A percentile compares a stretch with the other conserved stretches of the same genome.
phyloP scores from a whole-genome alignment of 1,139 yeast genomes.

The Taphrina wiesneri region DNA sequence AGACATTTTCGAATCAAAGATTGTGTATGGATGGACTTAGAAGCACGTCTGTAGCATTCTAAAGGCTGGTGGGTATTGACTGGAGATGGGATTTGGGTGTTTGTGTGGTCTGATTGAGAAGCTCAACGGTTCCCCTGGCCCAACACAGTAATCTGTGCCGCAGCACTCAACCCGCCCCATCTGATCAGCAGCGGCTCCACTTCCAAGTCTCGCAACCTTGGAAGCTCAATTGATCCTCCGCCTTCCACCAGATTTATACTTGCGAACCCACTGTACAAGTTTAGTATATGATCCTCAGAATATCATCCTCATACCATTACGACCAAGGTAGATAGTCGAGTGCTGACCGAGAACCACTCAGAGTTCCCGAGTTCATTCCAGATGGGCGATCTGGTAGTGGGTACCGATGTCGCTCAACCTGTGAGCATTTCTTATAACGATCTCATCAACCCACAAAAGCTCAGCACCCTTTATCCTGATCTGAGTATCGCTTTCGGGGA shows the following conservation, averaged over 20 bases:
- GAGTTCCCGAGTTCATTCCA: too few relatives aligned
- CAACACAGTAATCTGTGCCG: not conserved
- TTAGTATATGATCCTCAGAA: too few relatives aligned
- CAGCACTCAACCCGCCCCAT: not conserved
- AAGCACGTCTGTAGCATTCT: not conserved
- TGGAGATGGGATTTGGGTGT: not conserved
- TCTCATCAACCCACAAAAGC: not conserved
- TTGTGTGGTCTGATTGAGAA: not conserved
- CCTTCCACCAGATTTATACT: too few relatives aligned
- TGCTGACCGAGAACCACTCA: too few relatives aligned
- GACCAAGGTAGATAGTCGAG: not conserved
- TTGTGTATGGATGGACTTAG: not conserved
- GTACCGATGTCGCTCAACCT: not conserved
- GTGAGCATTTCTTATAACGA: constrained; percentile 22
- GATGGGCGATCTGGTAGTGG: not conserved
- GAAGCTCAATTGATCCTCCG: not conserved
- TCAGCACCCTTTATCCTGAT: constrained; percentile 3
- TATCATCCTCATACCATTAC: too few relatives aligned
- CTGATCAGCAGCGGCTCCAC: not conserved
- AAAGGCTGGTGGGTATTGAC: not conserved
- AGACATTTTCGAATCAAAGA: not conserved
- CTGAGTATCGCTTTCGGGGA: constrained; percentile 53
- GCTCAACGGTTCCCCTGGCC: not conserved
- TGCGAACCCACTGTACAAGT: too few relatives aligned
- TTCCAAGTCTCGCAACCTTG: not conserved